Evolutionary conservation across 78 protist species (phyloP).

Genomic region (Tieghemostelium lacteum): DNA sequence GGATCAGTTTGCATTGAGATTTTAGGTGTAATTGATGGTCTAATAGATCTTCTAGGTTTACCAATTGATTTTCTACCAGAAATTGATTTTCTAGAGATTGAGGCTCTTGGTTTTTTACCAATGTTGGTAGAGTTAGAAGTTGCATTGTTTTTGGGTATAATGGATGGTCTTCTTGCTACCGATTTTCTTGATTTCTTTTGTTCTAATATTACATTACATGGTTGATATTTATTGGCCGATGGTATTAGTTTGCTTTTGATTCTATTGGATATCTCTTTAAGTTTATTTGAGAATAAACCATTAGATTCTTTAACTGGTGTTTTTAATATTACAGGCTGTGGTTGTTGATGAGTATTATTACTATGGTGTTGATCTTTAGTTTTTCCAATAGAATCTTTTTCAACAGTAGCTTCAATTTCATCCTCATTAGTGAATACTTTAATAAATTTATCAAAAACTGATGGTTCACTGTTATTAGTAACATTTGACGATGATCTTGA

Average conservation of each 20-base stretch:
- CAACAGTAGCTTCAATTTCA: background rate
- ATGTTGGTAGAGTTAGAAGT: background rate
- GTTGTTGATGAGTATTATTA: background rate
- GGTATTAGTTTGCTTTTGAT: constrained; percentile 22
- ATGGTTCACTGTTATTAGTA: background rate
- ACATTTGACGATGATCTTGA: constrained; percentile 19
- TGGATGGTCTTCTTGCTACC: constrained; percentile 32
- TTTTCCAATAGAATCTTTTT: background rate
- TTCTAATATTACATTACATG: constrained; percentile 64
- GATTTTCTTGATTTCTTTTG: constrained; percentile 23
- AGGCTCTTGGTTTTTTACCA: background rate
- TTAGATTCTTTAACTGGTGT: constrained; percentile 1
- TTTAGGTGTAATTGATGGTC: constrained; percentile 26
- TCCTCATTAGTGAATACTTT: constrained; percentile 3
- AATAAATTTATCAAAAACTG: constrained; percentile 41
- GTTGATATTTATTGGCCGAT: constrained; percentile 33
- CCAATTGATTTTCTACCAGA: constrained; percentile 9
- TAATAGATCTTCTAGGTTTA: constrained; percentile 16
- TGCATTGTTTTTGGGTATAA: background rate
- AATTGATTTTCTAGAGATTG: constrained; percentile 6
- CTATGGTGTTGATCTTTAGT: background rate
- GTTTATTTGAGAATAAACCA: constrained; percentile 24
- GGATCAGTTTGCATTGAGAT: background rate
- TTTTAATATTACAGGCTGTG: background rate
- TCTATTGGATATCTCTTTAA: constrained; percentile 35